A percentile compares a stretch with the other conserved stretches of the same genome.
Evolutionary conservation across 106 monocot genomes (phyloP).

Genomic region (Apostasia ramifera): DNA sequence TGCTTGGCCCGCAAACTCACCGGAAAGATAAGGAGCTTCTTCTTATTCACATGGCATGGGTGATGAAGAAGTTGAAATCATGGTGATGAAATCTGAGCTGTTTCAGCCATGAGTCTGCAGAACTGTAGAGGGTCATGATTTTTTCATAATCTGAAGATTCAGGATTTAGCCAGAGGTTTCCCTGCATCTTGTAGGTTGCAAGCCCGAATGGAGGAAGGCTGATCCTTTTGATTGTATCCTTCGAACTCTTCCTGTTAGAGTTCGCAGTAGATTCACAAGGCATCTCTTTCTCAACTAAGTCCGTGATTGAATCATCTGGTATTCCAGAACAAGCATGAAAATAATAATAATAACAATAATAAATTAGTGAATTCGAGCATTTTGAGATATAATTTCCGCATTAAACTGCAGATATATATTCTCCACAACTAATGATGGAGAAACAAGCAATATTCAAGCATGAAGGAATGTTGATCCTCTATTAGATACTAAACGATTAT

Average conservation of each 20-base stretch:
- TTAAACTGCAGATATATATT: too few species aligned
- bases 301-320: slow-evolving; percentile 1
- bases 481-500: too few species aligned
- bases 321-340: too few species aligned
- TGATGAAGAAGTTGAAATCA: slow-evolving; percentile 25
- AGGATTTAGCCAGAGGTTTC: slow-evolving; percentile 8
- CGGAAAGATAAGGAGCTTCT: neutral
- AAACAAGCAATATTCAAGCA: too few species aligned
- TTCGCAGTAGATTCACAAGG: neutral
- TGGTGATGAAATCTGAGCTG: slow-evolving; percentile 19
- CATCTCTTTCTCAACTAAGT: neutral
- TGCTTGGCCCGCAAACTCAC: too few species aligned
- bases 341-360: too few species aligned
- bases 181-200: slow-evolving; percentile 18
- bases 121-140: slow-evolving; percentile 10
- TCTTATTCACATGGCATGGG: slow-evolving; percentile 1
- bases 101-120: slow-evolving; percentile 22
- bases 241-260: slow-evolving; percentile 1
- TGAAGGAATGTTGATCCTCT: too few species aligned
- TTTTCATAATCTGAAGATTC: slow-evolving; percentile 2
- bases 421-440: too few species aligned
- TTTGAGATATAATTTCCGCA: too few species aligned
- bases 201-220: slow-evolving; percentile 14
- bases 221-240: neutral
- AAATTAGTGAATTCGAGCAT: too few species aligned